Evolutionary conservation across 352 stramenopile genomes (phyloP).

Genomic region (Pythium utonaiense): DNA sequence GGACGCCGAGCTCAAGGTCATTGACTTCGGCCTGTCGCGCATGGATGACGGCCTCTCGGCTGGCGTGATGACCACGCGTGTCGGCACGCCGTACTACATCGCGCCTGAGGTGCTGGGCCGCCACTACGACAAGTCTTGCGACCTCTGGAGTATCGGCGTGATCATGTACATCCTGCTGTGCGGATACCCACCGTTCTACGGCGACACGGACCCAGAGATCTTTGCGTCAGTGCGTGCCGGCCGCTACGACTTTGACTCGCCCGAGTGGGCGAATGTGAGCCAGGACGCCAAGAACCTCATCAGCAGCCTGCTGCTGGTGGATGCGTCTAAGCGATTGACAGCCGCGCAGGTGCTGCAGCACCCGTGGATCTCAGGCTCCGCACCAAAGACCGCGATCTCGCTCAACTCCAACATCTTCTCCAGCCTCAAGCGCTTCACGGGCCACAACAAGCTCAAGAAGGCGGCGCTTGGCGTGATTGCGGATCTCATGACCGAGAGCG

Average conservation of each 20-base stretch:
- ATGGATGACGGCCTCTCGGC: constrained; percentile 85
- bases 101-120: constrained; percentile 92
- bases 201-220: constrained; percentile 91
- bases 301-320: constrained; percentile 90
- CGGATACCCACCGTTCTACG: constrained; percentile 96
- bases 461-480: constrained; percentile 83
- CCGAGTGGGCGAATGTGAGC: constrained; percentile 81
- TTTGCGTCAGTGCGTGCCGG: constrained; percentile 78
- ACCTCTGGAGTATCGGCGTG: constrained; percentile 95
- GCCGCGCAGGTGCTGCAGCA: constrained; percentile 85
- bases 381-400: constrained; percentile 67
- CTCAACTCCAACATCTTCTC: constrained; percentile 84
- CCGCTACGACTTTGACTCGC: constrained; percentile 84
- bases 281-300: constrained; percentile 94
- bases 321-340: constrained; percentile 90
- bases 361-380: constrained; percentile 80
- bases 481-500: constrained; percentile 75
- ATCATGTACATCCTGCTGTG: constrained; percentile 96
- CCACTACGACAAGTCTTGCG: constrained; percentile 95
- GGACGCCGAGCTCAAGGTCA: constrained; percentile 96
- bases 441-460: constrained; percentile 90
- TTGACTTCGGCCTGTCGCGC: constrained; percentile 96
- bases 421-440: constrained; percentile 84
- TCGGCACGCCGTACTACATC: constrained; percentile 96
- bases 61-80: constrained; percentile 92